Evolutionary conservation across 2,329 filamentous ascomycete genomes (phyloP), one percentile per base, ranked within the genome.

Genomic region (Xylariaceae sp.): DNA sequence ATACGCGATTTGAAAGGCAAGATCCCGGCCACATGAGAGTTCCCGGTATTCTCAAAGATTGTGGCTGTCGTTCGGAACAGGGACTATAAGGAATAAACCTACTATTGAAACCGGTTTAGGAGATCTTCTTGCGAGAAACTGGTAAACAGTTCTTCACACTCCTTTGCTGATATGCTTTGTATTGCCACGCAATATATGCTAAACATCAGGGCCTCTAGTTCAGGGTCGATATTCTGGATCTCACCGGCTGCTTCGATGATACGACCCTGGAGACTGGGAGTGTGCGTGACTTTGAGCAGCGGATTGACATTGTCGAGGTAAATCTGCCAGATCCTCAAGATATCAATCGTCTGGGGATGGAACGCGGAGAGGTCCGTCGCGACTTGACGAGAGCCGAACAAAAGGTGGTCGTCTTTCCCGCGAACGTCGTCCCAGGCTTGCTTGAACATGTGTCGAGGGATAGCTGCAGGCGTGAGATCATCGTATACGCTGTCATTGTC

Each of bases 251-350:
- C 74, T 15, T 77, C 68, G 11, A 81, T 66, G 4, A 83, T 69
- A 3, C 66, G 68, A 1, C 54, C 49, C 45, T 82, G 78, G 0
- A 81, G 52, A 2, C 59, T 78, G 0, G 78, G 77, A 0, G 70
- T 68, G 49, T 83, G 79, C 0, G 74, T 74, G 28, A 81, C 64
- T 39, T 79, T 81, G n/a, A 81, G 58, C 2, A 83, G 48, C 0
- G 78, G 78, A 47, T 82, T 67, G 38, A 81, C 70, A 31, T 79
- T 78, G 19, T 79, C 69, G 0, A 81, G 58, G 47, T 76, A 83
- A 0, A 72, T 60, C 52, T 81, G 76, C 77, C 79, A 83, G 1
- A 77, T 59, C 18, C 62, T 55, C 43, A 76, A 71, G 6, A 74
- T 69, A 0, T 71, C 63, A 1, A 64, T 60, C 0, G 65, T 64